phyloP scores from a whole-genome alignment of 1,139 yeast species.

The Geotrichum phurueaensis region DNA sequence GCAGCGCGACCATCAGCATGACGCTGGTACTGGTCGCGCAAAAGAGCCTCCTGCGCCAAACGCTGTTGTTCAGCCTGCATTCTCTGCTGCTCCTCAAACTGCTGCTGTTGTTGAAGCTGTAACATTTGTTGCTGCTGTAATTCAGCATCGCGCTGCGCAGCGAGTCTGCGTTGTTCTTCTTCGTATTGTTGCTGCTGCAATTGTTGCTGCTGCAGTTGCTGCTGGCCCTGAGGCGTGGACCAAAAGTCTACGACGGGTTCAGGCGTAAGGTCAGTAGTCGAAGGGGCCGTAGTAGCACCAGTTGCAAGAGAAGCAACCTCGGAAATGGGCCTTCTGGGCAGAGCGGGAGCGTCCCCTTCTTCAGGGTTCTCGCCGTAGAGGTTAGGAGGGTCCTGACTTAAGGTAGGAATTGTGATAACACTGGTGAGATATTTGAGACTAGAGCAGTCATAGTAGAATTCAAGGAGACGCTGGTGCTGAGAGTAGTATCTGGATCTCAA shows the following conservation, averaged over 20 bases:
- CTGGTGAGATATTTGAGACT: constrained; percentile 77
- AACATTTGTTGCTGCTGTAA: constrained; percentile 42
- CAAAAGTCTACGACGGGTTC: constrained; percentile 43
- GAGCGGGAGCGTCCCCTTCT: constrained; percentile 38
- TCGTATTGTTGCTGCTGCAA: constrained; percentile 42
- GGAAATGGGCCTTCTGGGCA: constrained; percentile 42
- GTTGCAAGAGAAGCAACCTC: constrained; percentile 31
- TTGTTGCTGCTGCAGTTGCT: constrained; percentile 36
- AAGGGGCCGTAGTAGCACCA: constrained; percentile 43
- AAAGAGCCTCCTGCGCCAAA: constrained; percentile 65
- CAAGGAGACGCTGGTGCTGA: constrained; percentile 76
- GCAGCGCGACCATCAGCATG: constrained; percentile 77
- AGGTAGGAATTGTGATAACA: constrained; percentile 78
- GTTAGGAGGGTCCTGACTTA: constrained; percentile 69
- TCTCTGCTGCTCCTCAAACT: constrained; percentile 66
- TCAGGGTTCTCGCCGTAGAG: constrained; percentile 45
- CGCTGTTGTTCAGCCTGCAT: constrained; percentile 65
- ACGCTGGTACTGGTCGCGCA: constrained; percentile 64
- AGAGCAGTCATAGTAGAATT: constrained; percentile 87
- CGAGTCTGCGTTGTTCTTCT: constrained; percentile 47
- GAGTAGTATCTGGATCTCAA: constrained; percentile 64
- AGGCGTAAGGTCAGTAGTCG: constrained; percentile 30
- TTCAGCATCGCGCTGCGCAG: constrained; percentile 47
- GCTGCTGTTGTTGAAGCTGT: constrained; percentile 56
- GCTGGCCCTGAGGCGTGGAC: constrained; percentile 37